A percentile compares a stretch with the other conserved stretches of the same genome.
Evolutionary conservation across 192 early-diverging fungal genomes (phyloP).

Genomic region (Podila minutissima): DNA sequence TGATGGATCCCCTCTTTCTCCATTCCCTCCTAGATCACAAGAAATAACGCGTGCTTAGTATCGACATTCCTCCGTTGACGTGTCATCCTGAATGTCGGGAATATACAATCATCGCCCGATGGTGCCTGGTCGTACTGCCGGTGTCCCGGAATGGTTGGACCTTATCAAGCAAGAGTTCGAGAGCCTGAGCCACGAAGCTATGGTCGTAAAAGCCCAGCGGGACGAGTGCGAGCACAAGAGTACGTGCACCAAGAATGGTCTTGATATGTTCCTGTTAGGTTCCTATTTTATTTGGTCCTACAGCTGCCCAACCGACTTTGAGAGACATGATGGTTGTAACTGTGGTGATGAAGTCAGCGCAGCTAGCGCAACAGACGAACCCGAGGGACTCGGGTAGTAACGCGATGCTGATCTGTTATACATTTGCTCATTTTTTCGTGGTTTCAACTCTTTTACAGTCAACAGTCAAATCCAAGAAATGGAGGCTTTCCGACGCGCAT

Average conservation of each 20-base stretch:
- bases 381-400: neutral
- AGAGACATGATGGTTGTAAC: no score
- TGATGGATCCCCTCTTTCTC: no score
- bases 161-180: conserved; percentile 82
- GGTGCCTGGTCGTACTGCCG: conserved; percentile 70
- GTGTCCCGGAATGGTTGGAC: conserved; percentile 81
- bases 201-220: conserved; percentile 73
- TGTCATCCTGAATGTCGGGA: conserved; percentile 21
- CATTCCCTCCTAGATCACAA: neutral
- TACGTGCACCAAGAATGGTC: conserved; percentile 48
- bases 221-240: conserved; percentile 88
- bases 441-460: conserved; percentile 54
- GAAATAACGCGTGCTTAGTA: no score
- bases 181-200: conserved; percentile 73
- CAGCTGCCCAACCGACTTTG: no score
- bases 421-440: conserved; percentile 5
- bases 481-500: conserved; percentile 75
- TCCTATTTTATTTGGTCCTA: no score
- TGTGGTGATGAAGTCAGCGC: neutral
- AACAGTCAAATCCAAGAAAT: conserved; percentile 84
- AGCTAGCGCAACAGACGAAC: neutral
- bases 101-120: conserved; percentile 82
- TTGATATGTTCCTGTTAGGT: no score
- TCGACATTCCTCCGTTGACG: neutral
- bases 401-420: neutral